phyloP scores from a whole-genome alignment of 805 yeast species.

The Candida ortonii region DNA sequence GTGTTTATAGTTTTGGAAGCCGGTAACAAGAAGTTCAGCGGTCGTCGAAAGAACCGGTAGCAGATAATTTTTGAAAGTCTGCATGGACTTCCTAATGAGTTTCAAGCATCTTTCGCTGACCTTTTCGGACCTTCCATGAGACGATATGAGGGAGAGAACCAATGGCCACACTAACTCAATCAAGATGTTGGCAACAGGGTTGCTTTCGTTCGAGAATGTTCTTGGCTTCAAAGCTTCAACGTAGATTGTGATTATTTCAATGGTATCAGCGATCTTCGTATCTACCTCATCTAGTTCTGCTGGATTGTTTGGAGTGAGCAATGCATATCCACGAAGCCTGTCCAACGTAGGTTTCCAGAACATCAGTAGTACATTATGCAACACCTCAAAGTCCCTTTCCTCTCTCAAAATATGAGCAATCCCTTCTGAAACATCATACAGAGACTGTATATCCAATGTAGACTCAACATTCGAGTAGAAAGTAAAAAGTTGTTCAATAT shows the following conservation, averaged over 20 bases:
- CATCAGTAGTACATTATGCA: constrained; percentile 53
- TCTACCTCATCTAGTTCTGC: constrained; percentile 35
- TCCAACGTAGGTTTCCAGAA: constrained; percentile 67
- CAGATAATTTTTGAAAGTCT: constrained; percentile 56
- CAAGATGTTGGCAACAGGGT: constrained; percentile 53
- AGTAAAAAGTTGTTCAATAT: constrained; percentile 69
- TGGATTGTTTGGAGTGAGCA: constrained; percentile 10
- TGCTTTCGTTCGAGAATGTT: constrained; percentile 32
- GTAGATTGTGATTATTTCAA: constrained; percentile 66
- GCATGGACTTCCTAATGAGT: constrained; percentile 61
- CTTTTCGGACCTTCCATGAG: constrained; percentile 55
- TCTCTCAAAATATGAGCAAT: constrained; percentile 76
- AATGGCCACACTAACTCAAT: constrained; percentile 60
- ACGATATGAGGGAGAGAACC: constrained; percentile 44
- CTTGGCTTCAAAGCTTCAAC: constrained; percentile 53
- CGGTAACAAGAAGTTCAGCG: constrained; percentile 63
- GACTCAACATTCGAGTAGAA: constrained; percentile 60
- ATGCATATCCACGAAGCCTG: constrained; percentile 33
- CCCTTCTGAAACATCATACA: constrained; percentile 84
- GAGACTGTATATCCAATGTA: constrained; percentile 62
- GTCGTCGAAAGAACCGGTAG: constrained; percentile 59
- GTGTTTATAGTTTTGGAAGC: constrained; percentile 63
- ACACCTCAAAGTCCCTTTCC: constrained; percentile 47
- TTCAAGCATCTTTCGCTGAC: constrained; percentile 77
- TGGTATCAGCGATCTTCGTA: constrained; percentile 61